Evolutionary conservation across 805 yeast species (phyloP).

Genomic region (Candida dajiaensis): DNA sequence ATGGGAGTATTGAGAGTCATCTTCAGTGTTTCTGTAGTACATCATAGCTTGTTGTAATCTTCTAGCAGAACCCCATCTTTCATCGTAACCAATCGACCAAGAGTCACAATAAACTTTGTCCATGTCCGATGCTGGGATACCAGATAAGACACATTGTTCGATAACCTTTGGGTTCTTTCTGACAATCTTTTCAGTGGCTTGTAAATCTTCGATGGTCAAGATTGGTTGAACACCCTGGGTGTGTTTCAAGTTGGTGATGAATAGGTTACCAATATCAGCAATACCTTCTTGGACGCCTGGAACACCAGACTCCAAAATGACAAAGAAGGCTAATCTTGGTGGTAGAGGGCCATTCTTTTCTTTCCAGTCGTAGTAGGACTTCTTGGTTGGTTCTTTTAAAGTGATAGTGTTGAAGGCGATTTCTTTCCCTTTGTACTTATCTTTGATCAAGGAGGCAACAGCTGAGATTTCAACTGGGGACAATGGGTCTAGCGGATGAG

Average conservation of each 20-base stretch:
- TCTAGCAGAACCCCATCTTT: slow-evolving; percentile 71
- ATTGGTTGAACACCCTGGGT: slow-evolving; percentile 68
- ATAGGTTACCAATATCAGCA: slow-evolving; percentile 47
- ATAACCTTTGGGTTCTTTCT: slow-evolving; percentile 68
- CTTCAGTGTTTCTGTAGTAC: slow-evolving; percentile 70
- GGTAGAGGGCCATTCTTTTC: slow-evolving; percentile 56
- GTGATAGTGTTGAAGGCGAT: slow-evolving; percentile 65
- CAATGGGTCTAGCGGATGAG: slow-evolving; percentile 70
- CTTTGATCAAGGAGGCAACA: slow-evolving; percentile 47
- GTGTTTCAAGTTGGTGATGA: slow-evolving; percentile 41
- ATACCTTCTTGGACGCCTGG: slow-evolving; percentile 68
- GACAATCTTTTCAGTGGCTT: slow-evolving; percentile 54
- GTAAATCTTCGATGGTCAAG: slow-evolving; percentile 63
- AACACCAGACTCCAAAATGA: slow-evolving; percentile 51
- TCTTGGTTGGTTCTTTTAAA: slow-evolving; percentile 64
- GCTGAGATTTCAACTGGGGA: slow-evolving; percentile 55
- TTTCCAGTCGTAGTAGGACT: slow-evolving; percentile 58
- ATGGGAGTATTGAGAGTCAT: slow-evolving; percentile 62
- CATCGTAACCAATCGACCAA: slow-evolving; percentile 68
- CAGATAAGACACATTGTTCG: slow-evolving; percentile 65
- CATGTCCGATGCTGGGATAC: slow-evolving; percentile 48
- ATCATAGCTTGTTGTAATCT: slow-evolving; percentile 78
- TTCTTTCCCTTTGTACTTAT: slow-evolving; percentile 37
- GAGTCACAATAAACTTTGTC: slow-evolving; percentile 57
- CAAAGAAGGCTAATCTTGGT: slow-evolving; percentile 62